Conservation (phyloP, 2,329 filamentous ascomycete genomes). For the Emmonsia crescens region DNA sequence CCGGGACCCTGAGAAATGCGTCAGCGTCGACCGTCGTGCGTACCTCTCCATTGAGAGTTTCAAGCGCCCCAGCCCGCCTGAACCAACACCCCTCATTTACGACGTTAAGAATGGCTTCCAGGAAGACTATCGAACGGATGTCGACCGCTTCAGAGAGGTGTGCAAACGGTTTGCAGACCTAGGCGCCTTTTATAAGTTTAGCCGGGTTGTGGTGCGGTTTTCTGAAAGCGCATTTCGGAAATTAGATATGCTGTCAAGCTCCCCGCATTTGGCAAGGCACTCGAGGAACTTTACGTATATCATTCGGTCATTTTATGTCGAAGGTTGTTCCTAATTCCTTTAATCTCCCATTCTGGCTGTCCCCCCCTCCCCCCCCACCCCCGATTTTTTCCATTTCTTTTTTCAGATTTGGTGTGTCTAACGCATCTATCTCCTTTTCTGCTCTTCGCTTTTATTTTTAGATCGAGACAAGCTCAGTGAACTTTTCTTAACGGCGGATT, state of each 20-base stretch:
- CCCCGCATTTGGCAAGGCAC: conserved; percentile 37
- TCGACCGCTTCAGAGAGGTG: conserved; percentile 32
- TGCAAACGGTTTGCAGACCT: conserved; percentile 39
- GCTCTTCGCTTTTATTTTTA: conserved; percentile 6
- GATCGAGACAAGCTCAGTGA: conserved; percentile 13
- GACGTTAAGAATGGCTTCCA: conserved; percentile 9
- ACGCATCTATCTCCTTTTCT: conserved; percentile 3
- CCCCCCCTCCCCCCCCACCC: neutral
- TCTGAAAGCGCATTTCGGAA: conserved; percentile 37
- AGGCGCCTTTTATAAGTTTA: conserved; percentile 40
- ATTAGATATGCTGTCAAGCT: conserved; percentile 39
- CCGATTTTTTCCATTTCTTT: neutral
- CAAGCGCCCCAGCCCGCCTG: conserved; percentile 30
- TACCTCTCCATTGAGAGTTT: conserved; percentile 48
- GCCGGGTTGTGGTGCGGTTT: conserved; percentile 42
- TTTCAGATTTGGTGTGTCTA: conserved; percentile 1
- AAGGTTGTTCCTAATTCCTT: conserved; percentile 26
- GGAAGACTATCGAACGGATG: conserved; percentile 12
- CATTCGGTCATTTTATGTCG: conserved; percentile 44
- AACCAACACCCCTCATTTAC: conserved; percentile 13
- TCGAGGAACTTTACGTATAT: conserved; percentile 46
- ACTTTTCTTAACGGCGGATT: conserved; percentile 11
- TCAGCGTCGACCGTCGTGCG: conserved; percentile 41
- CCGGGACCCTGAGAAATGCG: conserved; percentile 41
- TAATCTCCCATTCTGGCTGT: conserved; percentile 2